A percentile compares a stretch with the other conserved stretches of the same genome.
Evolutionary conservation across 306 rosid species (phyloP).

Genomic region (Vigna trinervia): DNA sequence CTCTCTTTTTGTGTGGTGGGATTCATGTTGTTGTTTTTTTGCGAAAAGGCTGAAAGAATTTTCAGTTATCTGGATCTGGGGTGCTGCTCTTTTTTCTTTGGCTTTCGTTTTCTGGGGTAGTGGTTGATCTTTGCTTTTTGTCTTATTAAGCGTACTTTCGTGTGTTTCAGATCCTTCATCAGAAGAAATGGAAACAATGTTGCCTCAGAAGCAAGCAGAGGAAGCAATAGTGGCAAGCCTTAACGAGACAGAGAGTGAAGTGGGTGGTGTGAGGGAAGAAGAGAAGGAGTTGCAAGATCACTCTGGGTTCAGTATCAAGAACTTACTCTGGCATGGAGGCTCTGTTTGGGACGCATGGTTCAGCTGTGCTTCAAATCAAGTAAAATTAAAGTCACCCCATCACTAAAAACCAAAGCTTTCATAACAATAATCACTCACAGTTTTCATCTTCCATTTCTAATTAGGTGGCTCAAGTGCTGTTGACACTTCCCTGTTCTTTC

Average conservation of each 20-base stretch:
- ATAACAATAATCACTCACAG: neutral
- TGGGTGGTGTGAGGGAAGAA: slow-evolving; percentile 44
- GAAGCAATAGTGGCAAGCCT: slow-evolving; percentile 83
- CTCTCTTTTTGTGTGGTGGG: neutral
- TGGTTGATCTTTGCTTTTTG: slow-evolving; percentile 50
- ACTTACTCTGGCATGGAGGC: slow-evolving; percentile 94
- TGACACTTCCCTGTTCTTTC: slow-evolving; percentile 96
- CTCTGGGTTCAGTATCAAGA: slow-evolving; percentile 65
- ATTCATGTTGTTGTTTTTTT: slow-evolving; percentile 26
- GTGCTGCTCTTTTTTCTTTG: slow-evolving; percentile 44
- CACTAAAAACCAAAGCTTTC: neutral
- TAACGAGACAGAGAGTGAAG: slow-evolving; percentile 65
- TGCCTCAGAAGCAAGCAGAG: slow-evolving; percentile 83
- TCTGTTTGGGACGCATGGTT: slow-evolving; percentile 99
- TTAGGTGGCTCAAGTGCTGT: slow-evolving; percentile 94
- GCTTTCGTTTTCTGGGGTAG: slow-evolving; percentile 65
- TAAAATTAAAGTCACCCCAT: slow-evolving; percentile 37
- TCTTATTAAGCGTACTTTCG: slow-evolving; percentile 58
- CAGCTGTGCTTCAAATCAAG: slow-evolving; percentile 99
- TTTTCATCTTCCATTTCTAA: neutral
- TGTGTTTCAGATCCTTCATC: slow-evolving; percentile 70
- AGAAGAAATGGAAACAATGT: slow-evolving; percentile 64
- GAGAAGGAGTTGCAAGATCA: slow-evolving; percentile 45
- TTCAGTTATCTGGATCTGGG: slow-evolving; percentile 53
- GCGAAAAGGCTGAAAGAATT: slow-evolving; percentile 31